Evolutionary conservation across 768 basidiomycete species (phyloP).

Genomic region (Kwoniella bestiolae): DNA sequence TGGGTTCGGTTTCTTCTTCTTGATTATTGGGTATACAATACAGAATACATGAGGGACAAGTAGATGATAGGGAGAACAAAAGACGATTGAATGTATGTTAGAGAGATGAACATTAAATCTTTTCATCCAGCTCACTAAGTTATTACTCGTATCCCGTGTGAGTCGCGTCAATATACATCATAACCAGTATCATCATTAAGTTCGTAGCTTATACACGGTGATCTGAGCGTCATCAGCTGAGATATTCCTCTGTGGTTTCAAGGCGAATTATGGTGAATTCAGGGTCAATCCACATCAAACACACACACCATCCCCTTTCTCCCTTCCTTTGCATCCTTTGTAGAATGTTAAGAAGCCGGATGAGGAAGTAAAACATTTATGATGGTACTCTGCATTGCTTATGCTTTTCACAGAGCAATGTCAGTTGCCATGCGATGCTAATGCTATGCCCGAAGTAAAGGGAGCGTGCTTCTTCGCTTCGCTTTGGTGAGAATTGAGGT

Average conservation of each 20-base stretch:
- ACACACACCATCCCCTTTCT: neutral
- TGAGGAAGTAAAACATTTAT: slow-evolving; percentile 13
- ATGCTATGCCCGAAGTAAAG: neutral
- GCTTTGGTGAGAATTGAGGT: too few species aligned
- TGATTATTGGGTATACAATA: neutral
- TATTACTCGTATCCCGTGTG: neutral
- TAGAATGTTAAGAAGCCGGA: slow-evolving; percentile 1
- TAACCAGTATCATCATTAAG: neutral
- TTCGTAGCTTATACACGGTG: slow-evolving; percentile 8
- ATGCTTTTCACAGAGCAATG: too few species aligned
- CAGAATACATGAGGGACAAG: neutral
- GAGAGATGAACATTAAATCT: neutral
- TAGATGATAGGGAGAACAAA: neutral
- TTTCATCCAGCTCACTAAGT: too few species aligned
- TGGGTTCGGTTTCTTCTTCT: neutral
- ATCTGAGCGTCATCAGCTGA: neutral
- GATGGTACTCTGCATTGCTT: too few species aligned
- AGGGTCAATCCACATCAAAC: slow-evolving; percentile 6
- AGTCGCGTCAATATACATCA: neutral
- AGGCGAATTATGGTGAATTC: neutral
- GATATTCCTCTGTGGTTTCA: neutral
- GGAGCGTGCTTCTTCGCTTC: too few species aligned
- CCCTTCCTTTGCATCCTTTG: slow-evolving; percentile 1
- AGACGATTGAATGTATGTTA: neutral
- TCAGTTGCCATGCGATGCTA: neutral